Conservation (phyloP, 192 early-diverging fungal species). For the Spinellus fusiger region DNA sequence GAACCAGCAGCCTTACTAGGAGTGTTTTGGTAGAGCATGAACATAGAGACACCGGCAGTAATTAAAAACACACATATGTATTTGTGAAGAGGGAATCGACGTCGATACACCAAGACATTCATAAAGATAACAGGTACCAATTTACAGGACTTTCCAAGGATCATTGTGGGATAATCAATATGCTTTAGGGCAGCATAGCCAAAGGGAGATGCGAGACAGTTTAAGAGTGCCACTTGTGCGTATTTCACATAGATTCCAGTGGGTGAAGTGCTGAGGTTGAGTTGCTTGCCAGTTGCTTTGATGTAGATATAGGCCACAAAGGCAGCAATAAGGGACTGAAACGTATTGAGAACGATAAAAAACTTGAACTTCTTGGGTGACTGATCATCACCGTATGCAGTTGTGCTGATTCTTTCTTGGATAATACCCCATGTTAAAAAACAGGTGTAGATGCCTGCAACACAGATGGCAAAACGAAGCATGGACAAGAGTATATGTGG, state of each 20-base stretch:
- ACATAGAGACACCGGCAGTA: slow-evolving; percentile 85
- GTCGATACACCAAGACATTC: slow-evolving; percentile 88
- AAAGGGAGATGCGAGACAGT: slow-evolving; percentile 78
- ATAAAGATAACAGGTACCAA: slow-evolving; percentile 94
- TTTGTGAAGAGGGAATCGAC: slow-evolving; percentile 81
- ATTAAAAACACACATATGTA: slow-evolving; percentile 83
- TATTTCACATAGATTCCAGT: slow-evolving; percentile 52
- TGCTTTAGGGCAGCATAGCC: slow-evolving; percentile 89
- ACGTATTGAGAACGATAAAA: slow-evolving; percentile 87
- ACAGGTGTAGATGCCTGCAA: slow-evolving; percentile 83
- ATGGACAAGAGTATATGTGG: slow-evolving; percentile 23
- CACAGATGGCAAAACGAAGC: slow-evolving; percentile 43
- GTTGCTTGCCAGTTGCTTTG: slow-evolving; percentile 39
- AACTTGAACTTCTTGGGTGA: slow-evolving; percentile 62
- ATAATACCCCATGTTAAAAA: slow-evolving; percentile 95
- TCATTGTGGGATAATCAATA: slow-evolving; percentile 97
- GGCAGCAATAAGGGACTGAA: slow-evolving; percentile 78
- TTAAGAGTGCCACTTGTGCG: slow-evolving; percentile 69
- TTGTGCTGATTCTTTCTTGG: slow-evolving; percentile 89
- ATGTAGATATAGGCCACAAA: slow-evolving; percentile 74
- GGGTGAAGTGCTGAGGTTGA: slow-evolving; percentile 23
- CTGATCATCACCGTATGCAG: slow-evolving; percentile 54
- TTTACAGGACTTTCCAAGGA: slow-evolving; percentile 95
- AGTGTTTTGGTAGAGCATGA: slow-evolving; percentile 81
- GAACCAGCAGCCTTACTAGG: slow-evolving; percentile 42